Base-by-base conservation (phyloP, 768 basidiomycete genomes). In the Xerocomellus dryophilus region DNA sequence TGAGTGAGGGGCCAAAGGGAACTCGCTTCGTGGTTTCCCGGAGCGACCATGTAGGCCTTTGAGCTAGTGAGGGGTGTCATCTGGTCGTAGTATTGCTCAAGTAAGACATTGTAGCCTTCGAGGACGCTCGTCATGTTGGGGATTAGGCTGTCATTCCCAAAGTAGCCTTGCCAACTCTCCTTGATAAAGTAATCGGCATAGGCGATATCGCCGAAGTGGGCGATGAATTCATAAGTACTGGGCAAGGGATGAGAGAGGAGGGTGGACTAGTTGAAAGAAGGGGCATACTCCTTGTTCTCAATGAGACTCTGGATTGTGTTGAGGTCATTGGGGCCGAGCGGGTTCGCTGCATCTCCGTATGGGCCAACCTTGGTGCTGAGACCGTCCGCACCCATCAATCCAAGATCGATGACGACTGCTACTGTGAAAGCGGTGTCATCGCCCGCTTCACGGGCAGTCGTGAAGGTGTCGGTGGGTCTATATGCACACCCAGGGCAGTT, bases 91-190 rank as follows among this genome's bases (percentile, higher is more conserved):
- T 51, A 67, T 31, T 68, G 66, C 23, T 61, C 66, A 9, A 64
- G 49, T 39, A 68, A 36, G 23, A 47, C 55, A 2, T 67, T 66
- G 32, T 66, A 67, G 17, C 66, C 64, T 0, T 68, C 54, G 7
- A 61, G 14, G 11, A 64, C 52, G 36, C 64, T 64, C 10, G 66
- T 68, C 56, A 50, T 45, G 29, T 67, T 67, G 0, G 60, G 62
- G 35, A 67, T 58, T 2, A 66, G 57, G 41, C 60, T 68, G 32
- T 64, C 14, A 20, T 61, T 68, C 5, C 66, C 66, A 40, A 67
- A 67, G 51, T 67, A 68, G 25, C 66, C 66, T 43, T 67, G 11
- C 66, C 66, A 67, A n/a, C 66, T 67, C 38, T 67, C 66, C 14
- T 57, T 60, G 41, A 67, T 64, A 18, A 67, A 66, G 52, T 68